Base-by-base conservation (phyloP, 1,284 basidiomycete species). In the Apiotrichum laibachii region DNA sequence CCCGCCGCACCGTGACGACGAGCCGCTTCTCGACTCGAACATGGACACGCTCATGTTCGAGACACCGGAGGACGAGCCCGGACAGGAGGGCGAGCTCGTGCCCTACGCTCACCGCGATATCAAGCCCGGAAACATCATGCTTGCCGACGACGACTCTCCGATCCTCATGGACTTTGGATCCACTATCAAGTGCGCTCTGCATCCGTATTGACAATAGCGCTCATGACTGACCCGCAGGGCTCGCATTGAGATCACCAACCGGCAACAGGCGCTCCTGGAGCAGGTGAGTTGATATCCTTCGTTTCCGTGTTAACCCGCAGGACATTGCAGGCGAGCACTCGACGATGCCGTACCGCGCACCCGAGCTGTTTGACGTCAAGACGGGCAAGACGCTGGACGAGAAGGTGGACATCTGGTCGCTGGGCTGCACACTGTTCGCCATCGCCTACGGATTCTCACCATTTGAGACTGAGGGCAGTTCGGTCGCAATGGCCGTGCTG, bases 121-220 rank as follows among this genome's bases (percentile, higher is more conserved):
- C 71, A 99, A 99, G 79, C 96, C 95, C 43, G 93, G 88, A 40
- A 99, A 99, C 75, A 84, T 99, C 59, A 99, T 99, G 94, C 84
- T 99, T 58, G 83, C 91, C 8, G 93, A 97, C 70, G 90, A 96
- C 60, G 91, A 90, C 7, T 85, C 86, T 13, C 89, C 93, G 0
- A 89, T 99, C 64, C 84, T 99, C 18, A 99, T 99, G 95, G 95
- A 99, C 80, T 95, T 99, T 79, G 95, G 95, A 16, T 95, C 91
- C 63, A 85, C 74, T 2, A 74, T 73, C 54, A 77, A 77, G 75
- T 75, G 46, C 50, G 75, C 57, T 19, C n/a, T n/a, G n/a, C n/a
- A n/a, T n/a, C n/a, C n/a, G n/a, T n/a, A n/a, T n/a, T n/a, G n/a
- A n/a, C n/a, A n/a, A 18, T 8, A 15, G 2, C 13, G 11, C 13